Base-by-base conservation (phyloP, 192 early-diverging fungal genomes). In the Coemansia sp. region DNA sequence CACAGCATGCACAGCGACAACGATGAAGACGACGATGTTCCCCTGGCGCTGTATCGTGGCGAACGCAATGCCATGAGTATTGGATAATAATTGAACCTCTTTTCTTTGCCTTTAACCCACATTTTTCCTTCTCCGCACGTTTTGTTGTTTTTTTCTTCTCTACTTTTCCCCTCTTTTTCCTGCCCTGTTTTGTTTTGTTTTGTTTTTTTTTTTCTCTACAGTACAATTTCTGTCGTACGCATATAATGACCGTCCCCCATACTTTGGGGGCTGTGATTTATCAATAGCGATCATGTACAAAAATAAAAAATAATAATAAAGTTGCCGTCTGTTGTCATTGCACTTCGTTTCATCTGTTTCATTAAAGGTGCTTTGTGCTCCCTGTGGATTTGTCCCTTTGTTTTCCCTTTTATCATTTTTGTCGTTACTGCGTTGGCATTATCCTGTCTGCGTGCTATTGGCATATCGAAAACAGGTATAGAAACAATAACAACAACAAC, bases 1-100 rank as follows among this genome's bases (percentile, higher is more conserved):
- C 51, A 54, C 51, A 54, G 51, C 20, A 54, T 25, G 11, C 50
- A 49, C 22, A 60, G 64, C 69, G 53, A 72, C 46, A 76, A 78
- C 12, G 88, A 90, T 49, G 88, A 90, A 61, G 79, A 82, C 53
- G 88, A 90, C 45, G 85, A 90, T 71, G 86, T 90, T 8, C 87
- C 87, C 4, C 66, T 90, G 57, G 87, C 85, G 4, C 70, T 88
- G 66, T 88, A 88, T 50, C 81, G 81, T 32, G 76, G 81, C 10
- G 75, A 81, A n/a, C 74, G 71, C 7, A 81, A 81, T 65, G 67
- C 79, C 38, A 81, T 76, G 74, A 81, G 74, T 42, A 75, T 76
- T 16, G 73, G 74, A 25, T 25, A 25, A 25, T 25, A 25, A 25
- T 5, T 79, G 44, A 68, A 50, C 17, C 1, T 22, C 4, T 51